Base-by-base conservation (phyloP, 2,329 filamentous ascomycete species). In the Ceratocystis destructans region DNA sequence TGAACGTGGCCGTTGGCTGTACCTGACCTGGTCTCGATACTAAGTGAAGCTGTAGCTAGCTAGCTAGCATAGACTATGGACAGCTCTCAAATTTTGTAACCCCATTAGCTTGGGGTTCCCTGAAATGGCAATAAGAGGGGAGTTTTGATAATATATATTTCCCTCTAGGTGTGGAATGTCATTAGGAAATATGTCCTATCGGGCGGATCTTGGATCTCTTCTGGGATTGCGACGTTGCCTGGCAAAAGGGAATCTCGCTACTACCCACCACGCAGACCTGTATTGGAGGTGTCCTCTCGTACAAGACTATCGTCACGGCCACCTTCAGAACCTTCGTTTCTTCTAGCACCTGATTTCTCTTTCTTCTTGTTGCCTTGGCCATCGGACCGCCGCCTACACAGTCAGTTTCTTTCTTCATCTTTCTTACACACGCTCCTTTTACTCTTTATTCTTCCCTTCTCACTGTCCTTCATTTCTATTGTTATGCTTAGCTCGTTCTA, bases 1-100 rank as follows among this genome's bases (percentile, higher is more conserved):
- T 65, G 41, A 25, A 17, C 37, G 64, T 70, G 63, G 70, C 46
- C 64, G 66, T 62, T 65, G 55, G 66, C 64, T 65, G 55, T 37
- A 20, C 55, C 31, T 31, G 55, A n/a, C 48, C n/a, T 53, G n/a
- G n/a, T 31, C 17, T 59, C 28, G n/a, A 31, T 31, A 15, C 28
- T 8, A 37, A 59, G 17, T 5, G n/a, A 25, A 25, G 22, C 15
- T 59, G 28, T n/a, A 59, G 55, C 55, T 41, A 15, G 37, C 37
- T 41, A 5, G 37, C 37, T 37, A 7, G 5, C 55, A 8, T 3
- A 20, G 55, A n/a, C 28, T 59, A 37, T 59, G 25, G 55, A 59
- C n/a, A 59, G 28, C 28, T 37, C 55, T n/a, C n/a, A 31, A 31
- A 37, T 59, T 57, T 31, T 59, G 55, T 28, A 59, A 5, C 55